Base-by-base conservation (phyloP, 2,329 filamentous ascomycete genomes). In the Plectosphaerella plurivora region DNA sequence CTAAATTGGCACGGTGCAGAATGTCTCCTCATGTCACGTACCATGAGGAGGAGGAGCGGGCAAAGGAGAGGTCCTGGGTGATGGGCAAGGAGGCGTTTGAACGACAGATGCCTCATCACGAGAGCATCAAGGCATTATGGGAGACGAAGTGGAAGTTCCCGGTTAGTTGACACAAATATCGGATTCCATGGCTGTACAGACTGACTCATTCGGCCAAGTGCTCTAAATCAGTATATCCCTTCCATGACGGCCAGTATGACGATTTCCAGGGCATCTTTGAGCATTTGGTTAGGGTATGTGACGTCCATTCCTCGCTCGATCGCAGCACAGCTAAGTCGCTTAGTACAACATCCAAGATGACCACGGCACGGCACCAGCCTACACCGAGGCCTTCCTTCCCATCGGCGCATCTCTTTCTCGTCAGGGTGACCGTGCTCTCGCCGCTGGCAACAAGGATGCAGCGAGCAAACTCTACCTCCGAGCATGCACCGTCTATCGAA, bases 141-240 rank as follows among this genome's bases (percentile, higher is more conserved):
- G 84, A 89, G 69, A 88, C 83, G 7, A 89, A 89, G 68, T 91
- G 87, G 87, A 84, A 84, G 68, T 73, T 78, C 59, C 84, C 84
- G 5, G 83, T 86, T 69, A 52, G 78, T 61, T n/a, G 41, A 18
- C 24, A 36, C 35, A 41, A 3, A 15, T 25, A 8, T 16, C 12
- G 11, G 22, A 25, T 12, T 9, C 10, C 46, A 16, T 9, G 11
- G 47, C 28, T 48, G 12, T 49, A 22, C 15, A 39, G 49, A 24
- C 42, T 44, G 8, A 53, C 39, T n/a, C 49, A 42, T 7, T 24
- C 28, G 4, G 25, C 15, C 35, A 5, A 77, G 75, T 83, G 80
- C 65, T 67, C 68, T 36, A 84, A 83, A 69, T 77, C 82, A 52
- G 75, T 90, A 9, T 88, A 89, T 60, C 85, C 86, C 1, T 91